phyloP scores from a whole-genome alignment of 345 rosid species.

The Gossypium bickii region DNA sequence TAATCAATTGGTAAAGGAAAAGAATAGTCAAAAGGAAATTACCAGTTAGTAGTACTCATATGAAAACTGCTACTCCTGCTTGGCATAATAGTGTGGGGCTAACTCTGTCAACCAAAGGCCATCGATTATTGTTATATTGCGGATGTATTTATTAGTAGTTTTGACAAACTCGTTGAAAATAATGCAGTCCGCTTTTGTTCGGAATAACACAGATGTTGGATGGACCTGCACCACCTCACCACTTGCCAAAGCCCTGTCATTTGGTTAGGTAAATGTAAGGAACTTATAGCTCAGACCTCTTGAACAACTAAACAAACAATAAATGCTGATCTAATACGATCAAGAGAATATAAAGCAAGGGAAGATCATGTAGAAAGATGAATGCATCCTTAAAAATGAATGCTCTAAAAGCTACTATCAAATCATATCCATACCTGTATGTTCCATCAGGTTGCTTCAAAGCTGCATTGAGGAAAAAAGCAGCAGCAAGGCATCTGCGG shows the following conservation, averaged over 20 bases:
- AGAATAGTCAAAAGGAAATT: background rate
- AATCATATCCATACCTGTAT: conserved; percentile 51
- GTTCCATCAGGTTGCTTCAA: conserved; percentile 79
- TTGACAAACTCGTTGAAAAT: conserved; percentile 79
- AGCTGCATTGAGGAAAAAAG: conserved; percentile 95
- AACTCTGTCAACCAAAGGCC: conserved; percentile 77
- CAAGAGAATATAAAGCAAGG: background rate
- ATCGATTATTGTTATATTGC: conserved; percentile 67
- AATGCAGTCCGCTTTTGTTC: conserved; percentile 71
- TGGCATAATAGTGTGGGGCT: conserved; percentile 77
- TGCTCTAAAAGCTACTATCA: background rate
- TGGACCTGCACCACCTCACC: conserved; percentile 84
- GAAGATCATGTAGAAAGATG: background rate
- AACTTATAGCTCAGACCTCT: background rate
- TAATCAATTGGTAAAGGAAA: background rate
- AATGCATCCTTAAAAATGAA: background rate
- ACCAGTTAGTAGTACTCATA: conserved; percentile 17
- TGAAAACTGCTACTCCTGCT: conserved; percentile 31
- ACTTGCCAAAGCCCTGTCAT: conserved; percentile 78
- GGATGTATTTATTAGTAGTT: conserved; percentile 74
- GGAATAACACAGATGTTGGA: conserved; percentile 74
- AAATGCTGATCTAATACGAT: conserved; percentile 4
- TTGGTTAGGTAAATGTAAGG: conserved; percentile 14
- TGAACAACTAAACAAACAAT: conserved; percentile 2
- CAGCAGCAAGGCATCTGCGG: conserved; percentile 84